Conservation (phyloP, 192 early-diverging fungal genomes). For the Backusella tarrabulga region DNA sequence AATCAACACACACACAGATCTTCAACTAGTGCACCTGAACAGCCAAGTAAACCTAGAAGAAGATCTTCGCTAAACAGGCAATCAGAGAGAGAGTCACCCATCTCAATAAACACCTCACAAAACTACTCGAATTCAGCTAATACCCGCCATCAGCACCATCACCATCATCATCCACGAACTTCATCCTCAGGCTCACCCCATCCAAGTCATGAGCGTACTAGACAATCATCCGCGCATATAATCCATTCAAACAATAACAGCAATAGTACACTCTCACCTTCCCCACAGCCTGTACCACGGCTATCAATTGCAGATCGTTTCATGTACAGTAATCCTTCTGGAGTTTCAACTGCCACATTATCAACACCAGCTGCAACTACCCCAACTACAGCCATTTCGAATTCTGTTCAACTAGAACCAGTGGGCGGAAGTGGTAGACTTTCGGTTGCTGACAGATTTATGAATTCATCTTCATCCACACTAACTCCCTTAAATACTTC, state of each 20-base stretch:
- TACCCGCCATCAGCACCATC: not conserved
- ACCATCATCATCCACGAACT: not conserved
- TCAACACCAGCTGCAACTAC: not conserved
- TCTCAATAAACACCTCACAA: not conserved
- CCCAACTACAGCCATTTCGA: not conserved
- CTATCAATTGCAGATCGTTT: constrained; percentile 31
- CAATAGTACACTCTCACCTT: not conserved
- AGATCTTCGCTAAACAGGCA: not conserved
- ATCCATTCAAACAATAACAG: not conserved
- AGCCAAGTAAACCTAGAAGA: not conserved
- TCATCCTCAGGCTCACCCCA: not conserved
- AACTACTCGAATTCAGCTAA: not conserved
- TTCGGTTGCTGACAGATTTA: constrained; percentile 28
- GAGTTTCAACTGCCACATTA: not conserved
- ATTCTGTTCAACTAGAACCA: not conserved
- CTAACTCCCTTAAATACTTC: not conserved
- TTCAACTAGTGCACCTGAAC: not conserved
- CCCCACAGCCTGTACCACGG: constrained; percentile 8
- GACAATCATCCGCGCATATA: not conserved
- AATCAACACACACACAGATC: not conserved
- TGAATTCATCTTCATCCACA: not conserved
- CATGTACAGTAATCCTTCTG: constrained; percentile 9
- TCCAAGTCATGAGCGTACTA: not conserved
- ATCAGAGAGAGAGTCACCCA: not conserved
- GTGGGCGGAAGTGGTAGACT: not conserved